Percentiles rank a stretch among this genome's conserved stretches.
These are phyloP conservation scores for Fusarium musae DNA, from an alignment of 2,329 filamentous ascomycete species.

Conservation along the genomic window DNA sequence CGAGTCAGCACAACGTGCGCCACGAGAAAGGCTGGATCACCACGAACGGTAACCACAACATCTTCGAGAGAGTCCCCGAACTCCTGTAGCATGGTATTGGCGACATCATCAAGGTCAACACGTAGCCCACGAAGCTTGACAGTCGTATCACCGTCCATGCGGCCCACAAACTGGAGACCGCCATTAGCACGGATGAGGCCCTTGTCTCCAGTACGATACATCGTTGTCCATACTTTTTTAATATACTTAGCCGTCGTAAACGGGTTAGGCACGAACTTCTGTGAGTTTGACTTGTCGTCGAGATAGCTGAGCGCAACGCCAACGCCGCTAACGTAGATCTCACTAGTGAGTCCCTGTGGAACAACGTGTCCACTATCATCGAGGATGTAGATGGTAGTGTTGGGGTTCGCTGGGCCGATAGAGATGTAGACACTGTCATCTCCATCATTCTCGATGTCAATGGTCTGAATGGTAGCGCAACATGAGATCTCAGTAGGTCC, in stretches of 20 bases:
- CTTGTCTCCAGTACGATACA: conserved; percentile 1
- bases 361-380: background rate
- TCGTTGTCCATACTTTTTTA: background rate
- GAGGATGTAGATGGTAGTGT: background rate
- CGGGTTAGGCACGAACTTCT: background rate
- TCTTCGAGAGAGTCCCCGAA: background rate
- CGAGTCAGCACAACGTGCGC: background rate
- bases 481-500: background rate
- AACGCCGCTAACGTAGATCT: background rate
- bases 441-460: accelerated
- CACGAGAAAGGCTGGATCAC: background rate
- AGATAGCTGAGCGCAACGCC: background rate
- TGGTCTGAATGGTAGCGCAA: background rate
- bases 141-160: background rate
- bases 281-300: background rate
- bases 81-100: background rate
- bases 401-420: background rate
- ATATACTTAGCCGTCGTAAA: background rate
- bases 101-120: background rate
- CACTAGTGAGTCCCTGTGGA: background rate
- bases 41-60: background rate
- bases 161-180: background rate
- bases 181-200: background rate
- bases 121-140: background rate
- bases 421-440: accelerated